Conservation (phyloP, 441 rosid genomes). For the Erysimum cheiri region DNA sequence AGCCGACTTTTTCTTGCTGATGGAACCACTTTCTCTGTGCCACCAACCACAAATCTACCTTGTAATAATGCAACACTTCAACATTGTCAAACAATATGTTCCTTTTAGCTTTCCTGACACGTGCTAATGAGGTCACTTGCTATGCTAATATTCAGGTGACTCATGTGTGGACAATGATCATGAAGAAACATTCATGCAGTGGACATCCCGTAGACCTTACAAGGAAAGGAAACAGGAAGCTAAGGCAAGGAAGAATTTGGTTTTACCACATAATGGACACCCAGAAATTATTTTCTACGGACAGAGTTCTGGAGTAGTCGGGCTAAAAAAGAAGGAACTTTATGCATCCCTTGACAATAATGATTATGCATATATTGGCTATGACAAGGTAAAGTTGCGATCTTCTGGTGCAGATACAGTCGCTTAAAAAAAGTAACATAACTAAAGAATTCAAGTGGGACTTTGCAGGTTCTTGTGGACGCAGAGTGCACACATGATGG, state of each 20-base stretch:
- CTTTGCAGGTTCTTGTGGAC: conserved; percentile 86
- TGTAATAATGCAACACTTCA: conserved; percentile 14
- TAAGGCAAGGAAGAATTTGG: conserved; percentile 51
- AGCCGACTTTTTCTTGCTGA: conserved; percentile 88
- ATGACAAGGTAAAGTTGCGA: conserved; percentile 68
- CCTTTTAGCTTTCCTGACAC: not conserved
- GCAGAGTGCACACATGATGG: conserved; percentile 99
- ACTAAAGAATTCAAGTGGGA: conserved; percentile 3
- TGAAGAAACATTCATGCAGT: conserved; percentile 57
- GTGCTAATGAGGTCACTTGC: conserved; percentile 17
- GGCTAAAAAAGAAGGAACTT: conserved; percentile 62
- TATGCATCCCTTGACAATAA: conserved; percentile 44
- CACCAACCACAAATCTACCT: conserved; percentile 50
- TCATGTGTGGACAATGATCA: conserved; percentile 46
- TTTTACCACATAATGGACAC: conserved; percentile 49
- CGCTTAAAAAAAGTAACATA: not conserved
- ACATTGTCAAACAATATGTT: conserved; percentile 1
- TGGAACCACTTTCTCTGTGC: conserved; percentile 72
- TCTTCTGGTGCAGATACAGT: not conserved
- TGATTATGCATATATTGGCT: conserved; percentile 56
- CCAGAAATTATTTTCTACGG: conserved; percentile 85
- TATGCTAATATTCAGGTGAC: conserved; percentile 63
- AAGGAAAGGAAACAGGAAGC: conserved; percentile 80
- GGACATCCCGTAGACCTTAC: conserved; percentile 86
- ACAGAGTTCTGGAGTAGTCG: conserved; percentile 68